phyloP scores from a whole-genome alignment of 2,329 filamentous ascomycete species.

The Aureobasidium leucospermi region DNA sequence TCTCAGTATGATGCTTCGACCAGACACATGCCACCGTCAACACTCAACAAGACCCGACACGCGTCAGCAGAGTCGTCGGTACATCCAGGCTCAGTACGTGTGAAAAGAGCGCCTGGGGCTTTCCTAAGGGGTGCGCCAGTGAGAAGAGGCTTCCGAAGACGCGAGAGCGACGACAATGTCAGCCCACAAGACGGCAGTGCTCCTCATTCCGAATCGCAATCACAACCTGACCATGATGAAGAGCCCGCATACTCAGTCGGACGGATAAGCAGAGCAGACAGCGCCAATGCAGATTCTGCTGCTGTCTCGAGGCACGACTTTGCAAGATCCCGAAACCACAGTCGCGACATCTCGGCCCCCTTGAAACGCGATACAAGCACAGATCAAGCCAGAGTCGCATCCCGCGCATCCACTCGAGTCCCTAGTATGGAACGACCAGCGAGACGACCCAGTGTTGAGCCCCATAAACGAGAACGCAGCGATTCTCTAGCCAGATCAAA shows the following conservation, averaged over 20 bases:
- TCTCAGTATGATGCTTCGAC: neutral
- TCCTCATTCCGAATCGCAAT: neutral
- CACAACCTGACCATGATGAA: neutral
- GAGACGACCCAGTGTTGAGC: conserved; percentile 22
- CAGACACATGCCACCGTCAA: conserved; percentile 30
- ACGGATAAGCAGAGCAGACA: conserved; percentile 24
- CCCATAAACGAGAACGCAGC: conserved; percentile 9
- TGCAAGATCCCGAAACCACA: conserved; percentile 21
- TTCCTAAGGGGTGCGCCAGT: conserved; percentile 71
- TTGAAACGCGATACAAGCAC: conserved; percentile 21
- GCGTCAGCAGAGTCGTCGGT: conserved; percentile 54
- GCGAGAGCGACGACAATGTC: conserved; percentile 44
- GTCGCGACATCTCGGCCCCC: conserved; percentile 20
- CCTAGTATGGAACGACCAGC: conserved; percentile 24
- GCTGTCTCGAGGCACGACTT: conserved; percentile 30
- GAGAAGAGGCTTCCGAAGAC: conserved; percentile 58
- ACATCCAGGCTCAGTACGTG: conserved; percentile 65
- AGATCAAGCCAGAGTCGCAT: conserved; percentile 22
- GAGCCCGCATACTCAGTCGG: conserved; percentile 12
- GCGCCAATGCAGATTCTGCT: conserved; percentile 21
- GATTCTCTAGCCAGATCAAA: neutral
- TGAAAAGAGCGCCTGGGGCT: conserved; percentile 69
- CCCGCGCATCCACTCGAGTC: conserved; percentile 25
- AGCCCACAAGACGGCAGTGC: conserved; percentile 29
- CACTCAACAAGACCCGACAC: conserved; percentile 43